Base-by-base conservation (phyloP, 2,329 filamentous ascomycete species). In the Monilinia fructicola region DNA sequence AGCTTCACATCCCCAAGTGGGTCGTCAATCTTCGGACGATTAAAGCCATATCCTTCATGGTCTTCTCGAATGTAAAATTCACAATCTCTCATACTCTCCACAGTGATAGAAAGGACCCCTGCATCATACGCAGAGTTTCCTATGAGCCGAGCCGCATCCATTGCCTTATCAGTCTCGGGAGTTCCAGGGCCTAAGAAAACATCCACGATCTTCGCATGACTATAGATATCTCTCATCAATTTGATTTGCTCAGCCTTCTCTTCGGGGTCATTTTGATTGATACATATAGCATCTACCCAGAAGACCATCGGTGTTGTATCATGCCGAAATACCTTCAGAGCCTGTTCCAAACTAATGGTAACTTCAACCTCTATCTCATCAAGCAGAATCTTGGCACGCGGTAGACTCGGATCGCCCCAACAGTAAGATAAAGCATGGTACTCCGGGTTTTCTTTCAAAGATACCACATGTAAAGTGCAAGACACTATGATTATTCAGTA, bases 231-330 rank as follows among this genome's bases (percentile, higher is more conserved):
- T 16, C 28, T 40, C 67, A 69, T 69, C n/a, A 62, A 18, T 46
- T 55, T 54, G 26, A 69, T 64, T 58, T 69, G 67, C 35, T 54
- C 52, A n/a, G 31, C 46, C 26, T 65, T 67, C 44, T 69, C 68
- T 28, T 65, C 61, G 1, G 50, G 26, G 40, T 67, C 52, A 4
- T 66, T n/a, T 54, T 69, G 68, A 31, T 69, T 68, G 64, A 69
- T 69, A 53, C 68, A 69, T 46, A 69, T 53, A 23, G 68, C 68
- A 58, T 68, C 67, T 31, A 66, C 38, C 68, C 68, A 69, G 12
- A 69, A 50, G 16, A 50, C 12, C 44, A 65, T 38, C 6, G 48
- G 7, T 26, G 40, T 28, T 38, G 50, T 28, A 42, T 44, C n/a
- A 63, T 42, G 59, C 12, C 67, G 61, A 38, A 71, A 56, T 53